Evolutionary conservation across 2,329 filamentous ascomycete genomes (phyloP).

Genomic region (Calonectria naviculata): DNA sequence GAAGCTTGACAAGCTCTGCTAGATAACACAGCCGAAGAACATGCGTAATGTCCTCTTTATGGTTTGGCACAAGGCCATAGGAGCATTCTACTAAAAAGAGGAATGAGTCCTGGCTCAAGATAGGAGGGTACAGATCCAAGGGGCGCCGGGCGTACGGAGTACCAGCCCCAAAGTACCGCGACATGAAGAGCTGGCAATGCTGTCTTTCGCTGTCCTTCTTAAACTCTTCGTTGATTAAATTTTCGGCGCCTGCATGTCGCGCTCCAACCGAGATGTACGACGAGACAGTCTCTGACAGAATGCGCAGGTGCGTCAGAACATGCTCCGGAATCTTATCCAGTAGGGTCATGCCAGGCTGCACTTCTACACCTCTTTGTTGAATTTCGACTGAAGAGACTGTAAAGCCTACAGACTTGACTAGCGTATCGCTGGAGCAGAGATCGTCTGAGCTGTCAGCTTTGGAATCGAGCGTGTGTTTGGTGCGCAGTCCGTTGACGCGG

Average conservation of each 20-base stretch:
- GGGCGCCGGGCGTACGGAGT: conserved; percentile 53
- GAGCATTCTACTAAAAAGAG: conserved; percentile 85
- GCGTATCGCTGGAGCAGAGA: conserved; percentile 65
- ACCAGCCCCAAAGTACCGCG: conserved; percentile 60
- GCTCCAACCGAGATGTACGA: conserved; percentile 86
- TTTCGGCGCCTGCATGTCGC: conserved; percentile 69
- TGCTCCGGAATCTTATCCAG: conserved; percentile 88
- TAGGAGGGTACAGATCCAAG: conserved; percentile 62
- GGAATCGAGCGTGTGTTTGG: conserved; percentile 47
- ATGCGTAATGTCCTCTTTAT: conserved; percentile 80
- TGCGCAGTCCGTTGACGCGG: conserved; percentile 62
- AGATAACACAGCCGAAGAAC: conserved; percentile 88
- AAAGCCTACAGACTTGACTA: conserved; percentile 78
- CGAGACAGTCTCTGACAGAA: conserved; percentile 87
- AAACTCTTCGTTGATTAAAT: conserved; percentile 74
- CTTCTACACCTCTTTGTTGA: conserved; percentile 85
- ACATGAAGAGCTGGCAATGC: conserved; percentile 80
- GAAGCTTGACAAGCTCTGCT: conserved; percentile 88
- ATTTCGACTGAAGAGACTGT: conserved; percentile 93
- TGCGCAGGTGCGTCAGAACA: conserved; percentile 84
- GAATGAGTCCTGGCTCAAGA: conserved; percentile 79
- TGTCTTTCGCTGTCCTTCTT: conserved; percentile 76
- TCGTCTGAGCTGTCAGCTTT: conserved; percentile 52
- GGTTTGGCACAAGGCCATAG: conserved; percentile 74
- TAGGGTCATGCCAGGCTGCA: conserved; percentile 78